phyloP scores from a whole-genome alignment of 2,329 filamentous ascomycete genomes.

The Pseudopyrenochaeta lycopersici region DNA sequence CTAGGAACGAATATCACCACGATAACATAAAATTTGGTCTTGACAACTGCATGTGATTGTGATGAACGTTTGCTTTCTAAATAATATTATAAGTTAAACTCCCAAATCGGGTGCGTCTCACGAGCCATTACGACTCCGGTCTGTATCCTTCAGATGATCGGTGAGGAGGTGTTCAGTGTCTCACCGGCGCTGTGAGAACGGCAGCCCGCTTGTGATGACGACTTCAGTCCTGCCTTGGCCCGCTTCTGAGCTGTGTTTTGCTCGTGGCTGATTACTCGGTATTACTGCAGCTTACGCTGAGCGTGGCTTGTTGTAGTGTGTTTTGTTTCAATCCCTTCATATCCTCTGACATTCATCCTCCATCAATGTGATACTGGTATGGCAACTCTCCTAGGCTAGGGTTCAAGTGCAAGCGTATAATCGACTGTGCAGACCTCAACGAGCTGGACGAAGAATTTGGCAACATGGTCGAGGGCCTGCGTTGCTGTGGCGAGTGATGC shows the following conservation, averaged over 20 bases:
- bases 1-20: slow-evolving; percentile 42
- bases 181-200: too few species aligned
- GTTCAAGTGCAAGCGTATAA: slow-evolving; percentile 36
- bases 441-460: slow-evolving; percentile 43
- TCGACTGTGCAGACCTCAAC: slow-evolving; percentile 35
- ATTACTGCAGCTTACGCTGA: neutral
- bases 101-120: too few species aligned
- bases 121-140: too few species aligned
- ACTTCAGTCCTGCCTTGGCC: too few species aligned
- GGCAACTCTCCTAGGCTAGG: slow-evolving; percentile 42
- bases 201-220: too few species aligned
- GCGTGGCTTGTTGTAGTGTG: neutral
- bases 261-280: too few species aligned
- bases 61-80: neutral
- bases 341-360: slow-evolving; percentile 9
- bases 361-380: slow-evolving; percentile 37
- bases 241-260: too few species aligned
- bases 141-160: too few species aligned
- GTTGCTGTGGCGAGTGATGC: slow-evolving; percentile 19
- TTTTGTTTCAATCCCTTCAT: neutral
- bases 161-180: too few species aligned
- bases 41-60: neutral
- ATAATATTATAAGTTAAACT: neutral
- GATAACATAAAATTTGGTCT: slow-evolving; percentile 27
- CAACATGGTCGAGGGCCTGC: slow-evolving; percentile 41